phyloP scores from a whole-genome alignment of 2,329 filamentous ascomycete species.

The Fusarium coffeatum region DNA sequence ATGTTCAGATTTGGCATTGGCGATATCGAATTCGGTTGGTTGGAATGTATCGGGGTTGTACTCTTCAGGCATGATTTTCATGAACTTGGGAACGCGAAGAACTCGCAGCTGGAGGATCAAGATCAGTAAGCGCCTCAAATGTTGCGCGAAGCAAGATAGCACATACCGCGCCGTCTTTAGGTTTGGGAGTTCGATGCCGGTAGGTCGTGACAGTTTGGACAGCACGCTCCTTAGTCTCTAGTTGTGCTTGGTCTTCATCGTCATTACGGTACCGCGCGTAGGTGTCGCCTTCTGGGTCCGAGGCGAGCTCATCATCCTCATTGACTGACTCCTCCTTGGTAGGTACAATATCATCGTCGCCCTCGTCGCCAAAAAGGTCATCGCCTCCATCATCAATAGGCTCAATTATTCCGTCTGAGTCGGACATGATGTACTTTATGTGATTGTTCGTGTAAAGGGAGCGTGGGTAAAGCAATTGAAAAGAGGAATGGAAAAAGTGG shows the following conservation, averaged over 20 bases:
- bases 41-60: constrained; percentile 76
- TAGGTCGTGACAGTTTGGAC: constrained; percentile 74
- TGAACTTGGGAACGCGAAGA: constrained; percentile 77
- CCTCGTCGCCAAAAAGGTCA: constrained; percentile 72
- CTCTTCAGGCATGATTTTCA: constrained; percentile 74
- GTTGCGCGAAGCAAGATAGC: neutral
- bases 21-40: constrained; percentile 65
- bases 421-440: constrained; percentile 59
- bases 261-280: constrained; percentile 57
- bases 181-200: constrained; percentile 76
- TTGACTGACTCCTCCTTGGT: constrained; percentile 73
- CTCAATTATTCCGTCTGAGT: constrained; percentile 66
- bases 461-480: neutral
- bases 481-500: constrained; percentile 3
- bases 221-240: constrained; percentile 64
- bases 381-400: constrained; percentile 67
- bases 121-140: constrained; percentile 14
- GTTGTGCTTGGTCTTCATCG: constrained; percentile 57
- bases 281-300: constrained; percentile 61
- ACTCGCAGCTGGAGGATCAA: constrained; percentile 69
- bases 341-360: constrained; percentile 66
- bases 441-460: neutral
- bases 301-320: constrained; percentile 70
- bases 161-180: constrained; percentile 76
- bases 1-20: constrained; percentile 65